A percentile compares a stretch with the other conserved stretches of the same genome.
Evolutionary conservation across 1,284 basidiomycete genomes (phyloP).

Genomic region (Irpex rosettiformis): DNA sequence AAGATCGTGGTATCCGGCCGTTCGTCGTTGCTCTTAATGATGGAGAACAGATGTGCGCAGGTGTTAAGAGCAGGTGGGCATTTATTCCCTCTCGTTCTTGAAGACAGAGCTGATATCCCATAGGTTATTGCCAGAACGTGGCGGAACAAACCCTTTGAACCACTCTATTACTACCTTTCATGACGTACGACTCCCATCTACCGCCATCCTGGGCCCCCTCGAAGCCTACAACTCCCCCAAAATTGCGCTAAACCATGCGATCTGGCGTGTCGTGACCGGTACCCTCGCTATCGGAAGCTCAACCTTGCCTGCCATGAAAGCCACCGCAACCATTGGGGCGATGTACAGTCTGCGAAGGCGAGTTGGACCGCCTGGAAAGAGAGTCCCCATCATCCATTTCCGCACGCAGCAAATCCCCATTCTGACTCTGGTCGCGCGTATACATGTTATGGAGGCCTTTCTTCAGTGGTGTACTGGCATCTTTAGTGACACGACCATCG

Average conservation of each 20-base stretch:
- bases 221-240: conserved; percentile 23
- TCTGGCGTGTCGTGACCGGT: conserved; percentile 38
- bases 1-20: conserved; percentile 31
- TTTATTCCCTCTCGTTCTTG: too few relatives aligned
- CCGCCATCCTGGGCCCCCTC: conserved; percentile 31
- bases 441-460: conserved; percentile 37
- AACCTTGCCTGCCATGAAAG: conserved; percentile 30
- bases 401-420: conserved; percentile 46
- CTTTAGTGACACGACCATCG: conserved; percentile 30
- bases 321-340: conserved; percentile 32
- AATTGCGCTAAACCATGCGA: conserved; percentile 26
- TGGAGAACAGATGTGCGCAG: conserved; percentile 31
- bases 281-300: conserved; percentile 32
- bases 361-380: conserved; percentile 25
- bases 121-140: conserved; percentile 33
- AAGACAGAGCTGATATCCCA: too few relatives aligned
- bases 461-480: conserved; percentile 23
- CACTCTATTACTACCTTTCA: conserved; percentile 38
- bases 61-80: conserved; percentile 28
- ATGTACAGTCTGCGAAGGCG: conserved; percentile 40
- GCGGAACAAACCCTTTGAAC: conserved; percentile 32
- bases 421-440: conserved; percentile 36
- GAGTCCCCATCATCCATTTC: conserved; percentile 40
- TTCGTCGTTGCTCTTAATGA: conserved; percentile 34
- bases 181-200: conserved; percentile 31